These are phyloP conservation scores for Thinopyrum elongatum DNA, from an alignment of 176 grass and related monocot genomes.

Conservation along the genomic window DNA sequence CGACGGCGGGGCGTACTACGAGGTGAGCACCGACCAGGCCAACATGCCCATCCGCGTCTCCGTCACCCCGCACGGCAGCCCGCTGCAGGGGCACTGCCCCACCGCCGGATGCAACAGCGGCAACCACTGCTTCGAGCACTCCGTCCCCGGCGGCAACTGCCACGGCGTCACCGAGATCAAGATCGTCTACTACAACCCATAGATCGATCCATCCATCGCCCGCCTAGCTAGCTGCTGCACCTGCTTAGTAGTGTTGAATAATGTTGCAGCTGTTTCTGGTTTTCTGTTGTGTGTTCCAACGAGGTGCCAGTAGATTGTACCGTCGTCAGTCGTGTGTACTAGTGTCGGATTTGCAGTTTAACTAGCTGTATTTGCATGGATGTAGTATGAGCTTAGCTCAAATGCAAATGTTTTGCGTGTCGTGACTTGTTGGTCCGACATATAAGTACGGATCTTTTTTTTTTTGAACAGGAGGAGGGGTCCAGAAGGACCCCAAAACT, in stretches of 20 bases:
- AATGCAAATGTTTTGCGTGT: no score
- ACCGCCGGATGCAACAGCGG: slow-evolving; percentile 12
- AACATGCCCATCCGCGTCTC: background rate
- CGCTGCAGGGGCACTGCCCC: slow-evolving; percentile 29
- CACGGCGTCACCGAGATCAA: slow-evolving; percentile 46
- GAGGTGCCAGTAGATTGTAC: background rate
- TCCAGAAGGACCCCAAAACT: no score
- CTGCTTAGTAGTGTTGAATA: background rate
- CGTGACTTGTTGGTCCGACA: no score
- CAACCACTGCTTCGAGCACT: slow-evolving; percentile 8
- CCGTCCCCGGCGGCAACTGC: slow-evolving; percentile 37
- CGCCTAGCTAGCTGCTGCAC: background rate
- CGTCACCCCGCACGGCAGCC: slow-evolving; percentile 16
- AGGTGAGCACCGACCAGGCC: slow-evolving; percentile 5
- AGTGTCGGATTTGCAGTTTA: background rate
- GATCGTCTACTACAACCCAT: slow-evolving; percentile 37
- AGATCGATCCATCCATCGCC: background rate
- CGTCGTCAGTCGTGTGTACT: background rate
- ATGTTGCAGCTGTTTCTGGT: background rate
- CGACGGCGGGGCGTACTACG: slow-evolving; percentile 47
- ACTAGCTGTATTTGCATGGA: no score
- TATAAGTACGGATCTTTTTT: no score
- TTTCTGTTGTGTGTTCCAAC: background rate
- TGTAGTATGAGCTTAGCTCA: no score
- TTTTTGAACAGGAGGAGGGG: no score